Conservation (phyloP, 2,329 filamentous ascomycete genomes). For the Trichoderma semiorbis region DNA sequence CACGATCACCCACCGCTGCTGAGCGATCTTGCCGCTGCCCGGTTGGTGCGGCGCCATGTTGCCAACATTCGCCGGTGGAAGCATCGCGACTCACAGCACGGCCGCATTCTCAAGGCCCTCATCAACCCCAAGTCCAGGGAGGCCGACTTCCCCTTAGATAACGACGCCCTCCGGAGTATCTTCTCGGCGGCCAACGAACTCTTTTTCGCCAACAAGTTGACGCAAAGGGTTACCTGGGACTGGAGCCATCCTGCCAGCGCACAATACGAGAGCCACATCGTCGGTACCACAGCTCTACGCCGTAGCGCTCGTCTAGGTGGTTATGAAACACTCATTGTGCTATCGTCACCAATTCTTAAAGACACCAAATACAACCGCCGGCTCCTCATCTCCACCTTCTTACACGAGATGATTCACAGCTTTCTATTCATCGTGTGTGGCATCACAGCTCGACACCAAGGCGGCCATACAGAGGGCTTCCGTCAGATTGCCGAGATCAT, state of each 20-base stretch:
- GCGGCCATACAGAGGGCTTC: slow-evolving; percentile 61
- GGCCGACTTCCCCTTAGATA: slow-evolving; percentile 52
- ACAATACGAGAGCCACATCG: slow-evolving; percentile 53
- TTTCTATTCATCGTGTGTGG: slow-evolving; percentile 63
- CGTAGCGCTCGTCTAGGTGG: slow-evolving; percentile 44
- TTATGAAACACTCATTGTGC: slow-evolving; percentile 60
- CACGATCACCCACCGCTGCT: slow-evolving; percentile 27
- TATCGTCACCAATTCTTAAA: slow-evolving; percentile 57
- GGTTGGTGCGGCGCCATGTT: slow-evolving; percentile 47
- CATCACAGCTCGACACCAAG: slow-evolving; percentile 51
- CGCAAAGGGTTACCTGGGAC: slow-evolving; percentile 58
- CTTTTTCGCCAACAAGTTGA: slow-evolving; percentile 57
- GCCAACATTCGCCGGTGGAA: slow-evolving; percentile 40
- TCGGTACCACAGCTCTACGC: slow-evolving; percentile 61
- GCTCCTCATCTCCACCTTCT: slow-evolving; percentile 60
- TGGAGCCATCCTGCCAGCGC: slow-evolving; percentile 52
- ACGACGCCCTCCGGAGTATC: slow-evolving; percentile 54
- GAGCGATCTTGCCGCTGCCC: slow-evolving; percentile 47
- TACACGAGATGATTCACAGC: slow-evolving; percentile 66
- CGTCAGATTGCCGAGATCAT: slow-evolving; percentile 56
- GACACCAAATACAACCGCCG: slow-evolving; percentile 55
- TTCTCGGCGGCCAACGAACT: slow-evolving; percentile 60
- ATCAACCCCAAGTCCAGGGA: slow-evolving; percentile 48
- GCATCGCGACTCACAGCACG: slow-evolving; percentile 49
- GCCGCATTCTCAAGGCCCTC: slow-evolving; percentile 55